Evolutionary conservation across 371 early-diverging fungal genomes (phyloP).

Genomic region (Rhizopus stolonifer): DNA sequence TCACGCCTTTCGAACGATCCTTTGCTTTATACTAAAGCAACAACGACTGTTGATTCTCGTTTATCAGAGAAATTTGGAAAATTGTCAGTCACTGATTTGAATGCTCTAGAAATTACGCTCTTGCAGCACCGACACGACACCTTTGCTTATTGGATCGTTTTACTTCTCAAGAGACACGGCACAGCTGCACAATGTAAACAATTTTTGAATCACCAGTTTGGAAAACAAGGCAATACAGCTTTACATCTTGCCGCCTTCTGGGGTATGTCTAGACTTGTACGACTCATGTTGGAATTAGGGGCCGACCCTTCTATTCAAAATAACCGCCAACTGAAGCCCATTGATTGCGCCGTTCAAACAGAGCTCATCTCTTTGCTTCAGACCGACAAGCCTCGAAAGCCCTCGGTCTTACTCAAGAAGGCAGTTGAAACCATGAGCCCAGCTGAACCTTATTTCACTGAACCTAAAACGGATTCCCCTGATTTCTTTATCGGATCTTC

Average conservation of each 20-base stretch:
- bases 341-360: conserved; percentile 31
- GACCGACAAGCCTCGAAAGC: neutral
- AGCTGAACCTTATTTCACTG: neutral
- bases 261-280: conserved; percentile 41
- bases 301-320: conserved; percentile 33
- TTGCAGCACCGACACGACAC: conserved; percentile 20
- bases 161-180: conserved; percentile 17
- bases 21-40: conserved; percentile 22
- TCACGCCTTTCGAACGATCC: conserved; percentile 33
- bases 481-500: neutral
- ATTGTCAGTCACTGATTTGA: conserved; percentile 22
- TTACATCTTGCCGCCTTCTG: conserved; percentile 43
- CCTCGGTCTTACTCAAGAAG: conserved; percentile 10
- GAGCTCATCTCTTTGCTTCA: conserved; percentile 24
- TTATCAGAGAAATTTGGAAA: conserved; percentile 21
- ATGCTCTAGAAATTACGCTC: conserved; percentile 27
- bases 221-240: conserved; percentile 30
- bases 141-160: conserved; percentile 15
- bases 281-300: conserved; percentile 37
- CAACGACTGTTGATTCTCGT: conserved; percentile 14
- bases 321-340: conserved; percentile 32
- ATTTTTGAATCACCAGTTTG: conserved; percentile 37
- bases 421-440: conserved; percentile 3
- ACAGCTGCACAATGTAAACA: conserved; percentile 17
- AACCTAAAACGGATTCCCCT: neutral